These are phyloP conservation scores for Aspergillus japonicus DNA, from an alignment of 2,329 filamentous ascomycete species.

Conservation along the genomic window DNA sequence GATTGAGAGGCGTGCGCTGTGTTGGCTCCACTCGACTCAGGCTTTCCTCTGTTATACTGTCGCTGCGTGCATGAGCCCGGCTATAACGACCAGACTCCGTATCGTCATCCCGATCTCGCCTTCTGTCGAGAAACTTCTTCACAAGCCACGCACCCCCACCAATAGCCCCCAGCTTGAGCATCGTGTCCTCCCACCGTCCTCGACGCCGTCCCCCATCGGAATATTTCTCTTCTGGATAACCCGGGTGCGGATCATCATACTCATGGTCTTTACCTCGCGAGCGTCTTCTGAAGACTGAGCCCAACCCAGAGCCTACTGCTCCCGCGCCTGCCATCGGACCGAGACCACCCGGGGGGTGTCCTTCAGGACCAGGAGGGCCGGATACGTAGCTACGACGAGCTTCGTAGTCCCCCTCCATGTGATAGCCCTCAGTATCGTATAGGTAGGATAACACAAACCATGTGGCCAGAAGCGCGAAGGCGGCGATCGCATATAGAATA, in stretches of 20 bases:
- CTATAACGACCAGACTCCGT: conserved; percentile 54
- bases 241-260: conserved; percentile 52
- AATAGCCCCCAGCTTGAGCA: conserved; percentile 61
- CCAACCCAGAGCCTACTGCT: conserved; percentile 58
- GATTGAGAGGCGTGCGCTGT: conserved; percentile 32
- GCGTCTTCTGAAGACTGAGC: conserved; percentile 48
- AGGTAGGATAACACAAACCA: conserved; percentile 81
- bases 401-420: conserved; percentile 54
- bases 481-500: conserved; percentile 79
- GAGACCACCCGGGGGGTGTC: conserved; percentile 44
- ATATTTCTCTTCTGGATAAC: conserved; percentile 66
- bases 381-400: conserved; percentile 58
- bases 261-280: conserved; percentile 45
- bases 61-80: conserved; percentile 50
- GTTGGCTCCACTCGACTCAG: conserved; percentile 48
- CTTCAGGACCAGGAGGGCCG: conserved; percentile 49
- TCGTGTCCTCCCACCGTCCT: conserved; percentile 60
- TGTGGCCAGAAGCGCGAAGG: conserved; percentile 66
- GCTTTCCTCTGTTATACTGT: conserved; percentile 42
- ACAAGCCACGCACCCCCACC: conserved; percentile 63
- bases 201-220: conserved; percentile 51
- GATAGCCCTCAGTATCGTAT: conserved; percentile 52
- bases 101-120: conserved; percentile 54
- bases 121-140: conserved; percentile 58
- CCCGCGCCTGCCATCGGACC: conserved; percentile 55